phyloP scores from a whole-genome alignment of 2,329 filamentous ascomycete species.

The Hymenoscyphus repandus region DNA sequence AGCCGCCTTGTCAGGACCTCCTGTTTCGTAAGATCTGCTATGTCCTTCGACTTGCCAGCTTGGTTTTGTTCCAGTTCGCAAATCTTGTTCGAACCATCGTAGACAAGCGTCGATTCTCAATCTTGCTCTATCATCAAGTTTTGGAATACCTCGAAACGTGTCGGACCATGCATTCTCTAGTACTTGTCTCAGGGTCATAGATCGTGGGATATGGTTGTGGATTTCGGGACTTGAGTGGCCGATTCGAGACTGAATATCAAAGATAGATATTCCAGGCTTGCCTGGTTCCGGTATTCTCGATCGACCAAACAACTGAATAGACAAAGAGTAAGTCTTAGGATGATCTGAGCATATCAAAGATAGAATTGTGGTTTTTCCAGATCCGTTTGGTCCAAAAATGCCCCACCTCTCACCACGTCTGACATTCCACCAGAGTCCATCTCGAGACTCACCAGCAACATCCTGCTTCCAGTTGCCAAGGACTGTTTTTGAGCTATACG shows the following conservation, averaged over 20 bases:
- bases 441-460: conserved; percentile 36
- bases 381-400: conserved; percentile 89
- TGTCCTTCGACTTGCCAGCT: no score
- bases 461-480: conserved; percentile 75
- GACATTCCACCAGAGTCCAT: conserved; percentile 78
- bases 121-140: conserved; percentile 51
- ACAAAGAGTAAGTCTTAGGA: conserved; percentile 85
- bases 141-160: conserved; percentile 70
- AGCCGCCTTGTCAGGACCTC: neutral
- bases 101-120: conserved; percentile 64
- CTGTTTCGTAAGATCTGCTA: neutral
- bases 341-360: conserved; percentile 94
- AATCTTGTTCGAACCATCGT: conserved; percentile 70
- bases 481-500: conserved; percentile 71
- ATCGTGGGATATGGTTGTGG: conserved; percentile 83
- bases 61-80: conserved; percentile 43
- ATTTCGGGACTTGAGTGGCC: conserved; percentile 94
- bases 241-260: conserved; percentile 84
- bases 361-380: conserved; percentile 91
- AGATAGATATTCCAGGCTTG: conserved; percentile 73
- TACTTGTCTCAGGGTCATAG: conserved; percentile 65
- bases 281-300: conserved; percentile 68
- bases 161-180: conserved; percentile 88
- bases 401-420: conserved; percentile 83
- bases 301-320: conserved; percentile 79